phyloP scores from a whole-genome alignment of 1,139 yeast species.

The Blastobotrys buckinghamii region DNA sequence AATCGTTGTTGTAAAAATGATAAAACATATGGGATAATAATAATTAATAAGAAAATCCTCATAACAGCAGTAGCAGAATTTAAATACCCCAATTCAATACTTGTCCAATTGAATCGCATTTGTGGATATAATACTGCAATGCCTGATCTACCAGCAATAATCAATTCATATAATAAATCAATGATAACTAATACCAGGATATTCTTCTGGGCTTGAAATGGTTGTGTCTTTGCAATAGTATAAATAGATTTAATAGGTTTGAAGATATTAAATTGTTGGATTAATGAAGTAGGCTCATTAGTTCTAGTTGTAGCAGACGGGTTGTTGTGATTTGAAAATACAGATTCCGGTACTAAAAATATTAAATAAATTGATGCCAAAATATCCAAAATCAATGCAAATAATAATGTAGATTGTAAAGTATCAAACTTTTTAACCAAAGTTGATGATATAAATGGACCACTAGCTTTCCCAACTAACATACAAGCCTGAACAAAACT shows the following conservation, averaged over 20 bases:
- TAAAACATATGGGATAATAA: conserved; percentile 17
- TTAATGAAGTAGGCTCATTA: conserved; percentile 14
- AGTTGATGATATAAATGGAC: conserved; percentile 1
- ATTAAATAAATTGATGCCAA: conserved; percentile 12
- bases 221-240: background rate
- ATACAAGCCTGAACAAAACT: background rate
- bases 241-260: background rate
- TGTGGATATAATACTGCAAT: conserved; percentile 15
- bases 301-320: no score
- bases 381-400: conserved; percentile 11
- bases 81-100: conserved; percentile 2
- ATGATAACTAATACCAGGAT: background rate
- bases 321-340: background rate
- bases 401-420: background rate
- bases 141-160: conserved; percentile 20
- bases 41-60: conserved; percentile 10
- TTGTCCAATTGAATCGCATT: conserved; percentile 4
- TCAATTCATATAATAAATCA: conserved; percentile 14
- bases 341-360: conserved; percentile 11
- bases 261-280: conserved; percentile 7
- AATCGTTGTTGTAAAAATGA: conserved; percentile 10
- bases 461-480: background rate
- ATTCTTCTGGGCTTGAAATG: background rate
- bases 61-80: background rate
- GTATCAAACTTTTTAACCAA: background rate